A percentile compares a stretch with the other conserved stretches of the same genome.
Conservation (phyloP, 805 yeast species). For the Saccharomyces kudriavzevii region DNA sequence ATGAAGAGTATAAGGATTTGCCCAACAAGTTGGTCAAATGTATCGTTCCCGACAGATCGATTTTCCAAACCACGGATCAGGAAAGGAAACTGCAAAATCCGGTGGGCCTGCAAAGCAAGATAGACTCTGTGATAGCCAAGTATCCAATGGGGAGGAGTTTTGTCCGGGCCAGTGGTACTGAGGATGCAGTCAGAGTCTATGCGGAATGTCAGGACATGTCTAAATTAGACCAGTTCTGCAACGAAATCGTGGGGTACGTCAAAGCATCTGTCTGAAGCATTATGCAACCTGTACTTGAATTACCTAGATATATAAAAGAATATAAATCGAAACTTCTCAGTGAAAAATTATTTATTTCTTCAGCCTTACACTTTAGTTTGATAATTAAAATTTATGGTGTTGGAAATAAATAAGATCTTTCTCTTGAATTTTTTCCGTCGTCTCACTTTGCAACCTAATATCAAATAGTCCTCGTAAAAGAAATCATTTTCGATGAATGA, state of each 20-base stretch:
- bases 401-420: not conserved
- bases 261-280: not conserved
- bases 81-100: slow-evolving; percentile 79
- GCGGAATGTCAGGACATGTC: slow-evolving; percentile 44
- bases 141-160: slow-evolving; percentile 68
- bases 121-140: slow-evolving; percentile 55
- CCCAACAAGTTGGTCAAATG: slow-evolving; percentile 82
- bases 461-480: not conserved
- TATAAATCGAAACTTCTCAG: not conserved
- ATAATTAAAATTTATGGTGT: not conserved
- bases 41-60: slow-evolving; percentile 69
- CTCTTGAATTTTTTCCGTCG: not conserved
- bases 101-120: slow-evolving; percentile 60
- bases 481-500: not conserved
- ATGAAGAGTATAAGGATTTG: slow-evolving; percentile 65
- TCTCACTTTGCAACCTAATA: not conserved
- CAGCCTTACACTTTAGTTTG: not conserved
- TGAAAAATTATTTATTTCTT: not conserved
- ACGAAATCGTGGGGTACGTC: not conserved
- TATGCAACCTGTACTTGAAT: not conserved
- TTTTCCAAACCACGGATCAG: slow-evolving; percentile 81
- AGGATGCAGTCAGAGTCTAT: slow-evolving; percentile 92
- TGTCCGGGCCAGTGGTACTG: slow-evolving; percentile 96
- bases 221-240: not conserved
- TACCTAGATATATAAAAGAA: not conserved